These are phyloP conservation scores for Chrysanthemum makinoi DNA, from an alignment of 129 eudicot genomes.

Conservation along the genomic window DNA sequence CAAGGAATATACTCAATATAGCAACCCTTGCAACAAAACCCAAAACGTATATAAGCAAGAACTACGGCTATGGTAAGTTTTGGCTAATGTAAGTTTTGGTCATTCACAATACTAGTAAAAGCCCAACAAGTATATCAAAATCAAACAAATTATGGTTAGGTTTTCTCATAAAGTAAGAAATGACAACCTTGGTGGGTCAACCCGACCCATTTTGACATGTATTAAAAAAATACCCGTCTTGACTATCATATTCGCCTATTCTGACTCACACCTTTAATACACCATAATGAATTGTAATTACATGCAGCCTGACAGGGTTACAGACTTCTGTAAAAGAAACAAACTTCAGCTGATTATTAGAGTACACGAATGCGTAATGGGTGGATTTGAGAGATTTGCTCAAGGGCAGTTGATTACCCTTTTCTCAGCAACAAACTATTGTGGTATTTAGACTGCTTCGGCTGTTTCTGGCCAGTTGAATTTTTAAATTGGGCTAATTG, in stretches of 20 bases:
- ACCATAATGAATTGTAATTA: slow-evolving; percentile 21
- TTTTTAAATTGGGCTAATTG: slow-evolving; percentile 22
- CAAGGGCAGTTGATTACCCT: slow-evolving; percentile 40
- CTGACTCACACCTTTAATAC: background rate
- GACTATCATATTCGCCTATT: background rate
- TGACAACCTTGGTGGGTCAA: background rate
- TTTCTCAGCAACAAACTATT: too few species aligned
- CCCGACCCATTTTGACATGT: background rate
- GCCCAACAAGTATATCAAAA: background rate
- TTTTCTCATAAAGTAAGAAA: too few species aligned
- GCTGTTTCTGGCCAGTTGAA: background rate
- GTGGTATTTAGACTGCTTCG: too few species aligned
- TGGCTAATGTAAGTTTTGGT: too few species aligned
- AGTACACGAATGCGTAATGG: slow-evolving; percentile 97
- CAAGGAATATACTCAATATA: too few species aligned
- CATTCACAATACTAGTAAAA: background rate
- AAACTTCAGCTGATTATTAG: slow-evolving; percentile 88
- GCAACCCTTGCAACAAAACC: too few species aligned
- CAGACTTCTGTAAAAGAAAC: slow-evolving; percentile 88
- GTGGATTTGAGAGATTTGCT: slow-evolving; percentile 92
- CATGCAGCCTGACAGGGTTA: slow-evolving; percentile 93
- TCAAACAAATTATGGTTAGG: background rate
- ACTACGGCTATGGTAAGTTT: too few species aligned
- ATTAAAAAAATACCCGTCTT: background rate
- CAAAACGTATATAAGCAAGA: too few species aligned